Conservation (phyloP, 2,329 filamentous ascomycete genomes). For the Ophiostoma perfectum region DNA sequence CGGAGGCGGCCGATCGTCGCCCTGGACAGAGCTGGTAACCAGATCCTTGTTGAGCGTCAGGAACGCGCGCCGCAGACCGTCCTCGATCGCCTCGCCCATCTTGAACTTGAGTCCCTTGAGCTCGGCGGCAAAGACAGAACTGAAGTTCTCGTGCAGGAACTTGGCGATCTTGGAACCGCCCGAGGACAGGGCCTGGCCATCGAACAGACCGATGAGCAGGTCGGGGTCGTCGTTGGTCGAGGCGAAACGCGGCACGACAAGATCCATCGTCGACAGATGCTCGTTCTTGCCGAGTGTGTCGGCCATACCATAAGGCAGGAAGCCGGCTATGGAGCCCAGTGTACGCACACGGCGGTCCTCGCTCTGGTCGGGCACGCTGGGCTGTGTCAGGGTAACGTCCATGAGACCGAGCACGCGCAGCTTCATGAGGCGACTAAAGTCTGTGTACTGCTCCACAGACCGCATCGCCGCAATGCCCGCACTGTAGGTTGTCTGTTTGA, state of each 20-base stretch:
- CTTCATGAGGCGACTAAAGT: conserved; percentile 80
- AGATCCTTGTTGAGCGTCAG: conserved; percentile 89
- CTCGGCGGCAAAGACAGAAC: conserved; percentile 75
- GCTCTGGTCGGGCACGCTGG: conserved; percentile 88
- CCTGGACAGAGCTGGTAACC: conserved; percentile 74
- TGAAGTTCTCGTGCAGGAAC: conserved; percentile 93
- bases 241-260: conserved; percentile 88
- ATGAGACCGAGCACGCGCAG: conserved; percentile 87
- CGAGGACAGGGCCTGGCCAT: conserved; percentile 81
- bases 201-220: conserved; percentile 89
- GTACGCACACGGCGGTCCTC: conserved; percentile 93
- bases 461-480: conserved; percentile 49
- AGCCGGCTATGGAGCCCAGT: conserved; percentile 88
- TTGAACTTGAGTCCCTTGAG: conserved; percentile 67
- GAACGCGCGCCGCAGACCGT: conserved; percentile 83
- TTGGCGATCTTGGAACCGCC: conserved; percentile 95
- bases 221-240: conserved; percentile 71
- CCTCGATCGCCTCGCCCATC: conserved; percentile 66
- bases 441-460: conserved; percentile 62
- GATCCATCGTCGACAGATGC: conserved; percentile 89
- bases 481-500: conserved; percentile 61
- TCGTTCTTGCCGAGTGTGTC: conserved; percentile 90
- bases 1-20: conserved; percentile 40
- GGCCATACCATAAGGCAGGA: conserved; percentile 93
- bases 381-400: conserved; percentile 93